Evolutionary conservation across 345 rosid genomes (phyloP).

Genomic region (Salix udensis): DNA sequence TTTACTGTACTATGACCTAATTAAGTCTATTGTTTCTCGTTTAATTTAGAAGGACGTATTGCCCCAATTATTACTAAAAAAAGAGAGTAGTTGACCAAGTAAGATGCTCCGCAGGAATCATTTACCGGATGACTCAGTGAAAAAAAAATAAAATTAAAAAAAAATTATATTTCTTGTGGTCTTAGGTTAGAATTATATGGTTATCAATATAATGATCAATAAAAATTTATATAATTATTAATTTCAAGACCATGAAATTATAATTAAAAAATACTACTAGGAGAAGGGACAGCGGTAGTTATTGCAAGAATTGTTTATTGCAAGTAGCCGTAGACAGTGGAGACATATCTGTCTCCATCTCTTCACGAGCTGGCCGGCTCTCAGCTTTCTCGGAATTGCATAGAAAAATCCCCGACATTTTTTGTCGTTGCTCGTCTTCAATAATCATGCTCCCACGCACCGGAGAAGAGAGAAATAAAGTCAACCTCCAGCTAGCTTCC

Average conservation of each 20-base stretch:
- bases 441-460: neutral
- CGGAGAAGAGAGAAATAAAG: neutral
- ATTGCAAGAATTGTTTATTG: neutral
- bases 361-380: neutral
- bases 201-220: too few relatives aligned
- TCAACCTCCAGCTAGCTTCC: neutral
- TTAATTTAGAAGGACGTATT: too few relatives aligned
- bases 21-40: too few relatives aligned
- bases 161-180: too few relatives aligned
- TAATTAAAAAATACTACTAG: too few relatives aligned
- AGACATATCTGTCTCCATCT: neutral
- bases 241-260: rapidly evolving
- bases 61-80: too few relatives aligned
- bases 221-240: too few relatives aligned
- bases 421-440: neutral
- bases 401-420: neutral
- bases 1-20: too few relatives aligned
- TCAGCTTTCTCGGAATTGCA: neutral
- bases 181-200: too few relatives aligned
- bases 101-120: too few relatives aligned
- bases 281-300: neutral
- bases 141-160: too few relatives aligned
- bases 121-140: too few relatives aligned
- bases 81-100: slow-evolving; percentile 6
- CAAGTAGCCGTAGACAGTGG: neutral